Conservation (phyloP, 169 alveolate species). For the Miamiensis avidus region DNA sequence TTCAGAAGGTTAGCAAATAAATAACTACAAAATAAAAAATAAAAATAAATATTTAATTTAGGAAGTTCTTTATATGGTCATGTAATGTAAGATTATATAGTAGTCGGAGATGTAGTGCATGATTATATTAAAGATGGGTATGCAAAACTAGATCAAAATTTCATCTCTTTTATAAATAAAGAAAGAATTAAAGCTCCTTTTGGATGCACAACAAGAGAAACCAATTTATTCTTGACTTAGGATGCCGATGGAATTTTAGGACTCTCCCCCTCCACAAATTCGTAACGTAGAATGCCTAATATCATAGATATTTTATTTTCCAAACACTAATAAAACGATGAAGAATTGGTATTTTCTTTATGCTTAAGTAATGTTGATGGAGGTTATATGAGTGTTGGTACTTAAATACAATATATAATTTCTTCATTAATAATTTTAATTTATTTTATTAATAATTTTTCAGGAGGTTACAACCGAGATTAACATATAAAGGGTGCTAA, state of each 20-base stretch:
- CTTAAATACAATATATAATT: no score
- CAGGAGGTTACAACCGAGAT: constrained; percentile 22
- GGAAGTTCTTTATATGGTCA: constrained; percentile 4
- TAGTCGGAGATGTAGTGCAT: constrained; percentile 15
- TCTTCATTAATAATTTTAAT: no score
- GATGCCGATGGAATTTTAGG: constrained; percentile 27
- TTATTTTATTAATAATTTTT: no score
- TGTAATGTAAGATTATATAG: constrained; percentile 1
- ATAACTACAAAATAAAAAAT: no score
- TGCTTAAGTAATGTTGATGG: constrained; percentile 14
- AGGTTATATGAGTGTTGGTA: constrained; percentile 35
- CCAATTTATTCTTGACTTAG: constrained; percentile 16
- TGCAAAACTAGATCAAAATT: neutral
- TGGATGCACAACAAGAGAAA: constrained; percentile 27
- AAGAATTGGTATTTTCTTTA: constrained; percentile 6
- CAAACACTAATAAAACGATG: constrained; percentile 9
- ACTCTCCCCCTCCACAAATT: constrained; percentile 11
- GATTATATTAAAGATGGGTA: constrained; percentile 1
- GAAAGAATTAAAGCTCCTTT: neutral
- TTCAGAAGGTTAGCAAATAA: constrained; percentile 15
- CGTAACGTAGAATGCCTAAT: neutral
- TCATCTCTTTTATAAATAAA: neutral
- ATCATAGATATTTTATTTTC: neutral
- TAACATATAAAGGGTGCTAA: neutral
- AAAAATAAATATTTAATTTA: no score